Percentiles rank a stretch among this genome's conserved stretches.
Conservation (phyloP, 2,329 filamentous ascomycete species). For the Grosmannia clavigera region DNA sequence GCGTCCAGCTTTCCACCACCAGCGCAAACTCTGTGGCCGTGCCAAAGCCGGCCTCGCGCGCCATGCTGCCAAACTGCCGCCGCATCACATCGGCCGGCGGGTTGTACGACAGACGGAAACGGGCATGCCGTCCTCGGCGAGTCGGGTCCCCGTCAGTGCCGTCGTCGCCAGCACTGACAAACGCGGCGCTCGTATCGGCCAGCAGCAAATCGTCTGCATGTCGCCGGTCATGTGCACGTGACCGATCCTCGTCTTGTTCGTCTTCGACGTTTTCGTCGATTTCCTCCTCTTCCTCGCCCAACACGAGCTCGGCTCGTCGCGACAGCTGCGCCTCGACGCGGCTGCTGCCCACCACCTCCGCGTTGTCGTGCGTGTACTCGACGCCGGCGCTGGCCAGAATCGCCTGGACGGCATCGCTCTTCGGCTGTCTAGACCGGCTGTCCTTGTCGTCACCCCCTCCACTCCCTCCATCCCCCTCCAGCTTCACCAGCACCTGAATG, state of each 20-base stretch:
- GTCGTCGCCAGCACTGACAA: slow-evolving; percentile 3
- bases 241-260: neutral
- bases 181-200: slow-evolving; percentile 29
- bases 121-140: slow-evolving; percentile 4
- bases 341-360: slow-evolving; percentile 86
- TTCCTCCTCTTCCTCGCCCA: slow-evolving; percentile 31
- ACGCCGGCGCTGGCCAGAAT: slow-evolving; percentile 83
- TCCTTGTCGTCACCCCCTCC: slow-evolving; percentile 18
- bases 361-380: slow-evolving; percentile 92
- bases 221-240: neutral
- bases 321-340: slow-evolving; percentile 80
- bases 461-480: slow-evolving; percentile 30
- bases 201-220: slow-evolving; percentile 25
- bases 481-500: slow-evolving; percentile 29
- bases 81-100: slow-evolving; percentile 62
- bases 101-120: slow-evolving; percentile 44
- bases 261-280: slow-evolving; percentile 20
- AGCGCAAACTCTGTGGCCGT: slow-evolving; percentile 76
- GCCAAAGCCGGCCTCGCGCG: slow-evolving; percentile 61
- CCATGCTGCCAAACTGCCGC: slow-evolving; percentile 88
- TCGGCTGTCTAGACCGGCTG: neutral
- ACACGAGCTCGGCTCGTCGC: slow-evolving; percentile 50
- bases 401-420: slow-evolving; percentile 68
- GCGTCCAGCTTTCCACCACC: slow-evolving; percentile 81
- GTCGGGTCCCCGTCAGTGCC: neutral